Evolutionary conservation across 2,329 filamentous ascomycete species (phyloP).

Genomic region (Teratosphaeria epicoccoides): DNA sequence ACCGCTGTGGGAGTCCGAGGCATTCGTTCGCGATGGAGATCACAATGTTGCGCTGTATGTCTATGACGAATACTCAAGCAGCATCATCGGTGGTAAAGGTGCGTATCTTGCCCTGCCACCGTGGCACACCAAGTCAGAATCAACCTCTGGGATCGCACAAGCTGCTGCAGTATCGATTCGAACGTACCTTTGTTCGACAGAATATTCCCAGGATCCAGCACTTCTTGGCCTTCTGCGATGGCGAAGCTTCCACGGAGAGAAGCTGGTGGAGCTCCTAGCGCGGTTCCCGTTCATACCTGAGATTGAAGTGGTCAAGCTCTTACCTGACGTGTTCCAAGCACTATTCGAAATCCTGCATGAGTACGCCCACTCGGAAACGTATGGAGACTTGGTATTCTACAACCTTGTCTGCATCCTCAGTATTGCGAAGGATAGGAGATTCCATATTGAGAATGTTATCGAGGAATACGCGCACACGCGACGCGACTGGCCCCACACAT

Average conservation of each 20-base stretch:
- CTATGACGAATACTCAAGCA: conserved; percentile 82
- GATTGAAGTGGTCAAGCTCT: conserved; percentile 91
- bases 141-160: conserved; percentile 56
- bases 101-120: conserved; percentile 82
- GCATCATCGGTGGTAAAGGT: conserved; percentile 61
- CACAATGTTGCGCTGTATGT: conserved; percentile 78
- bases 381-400: conserved; percentile 85
- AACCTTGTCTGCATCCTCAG: conserved; percentile 80
- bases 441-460: conserved; percentile 81
- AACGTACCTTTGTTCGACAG: conserved; percentile 87
- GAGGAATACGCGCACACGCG: conserved; percentile 80
- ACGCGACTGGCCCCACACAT: conserved; percentile 90
- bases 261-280: conserved; percentile 64
- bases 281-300: conserved; percentile 89
- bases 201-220: conserved; percentile 83
- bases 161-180: conserved; percentile 62
- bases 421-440: conserved; percentile 88
- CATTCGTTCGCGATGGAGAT: conserved; percentile 76
- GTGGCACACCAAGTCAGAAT: conserved; percentile 60
- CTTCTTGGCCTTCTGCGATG: conserved; percentile 77
- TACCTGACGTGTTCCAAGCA: conserved; percentile 79
- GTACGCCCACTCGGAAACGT: conserved; percentile 80
- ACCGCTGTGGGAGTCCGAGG: conserved; percentile 84
- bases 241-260: conserved; percentile 48
- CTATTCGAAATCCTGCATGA: conserved; percentile 88